A percentile compares a stretch with the other conserved stretches of the same genome.
phyloP scores from a whole-genome alignment of 2,329 filamentous ascomycete species.

The Aspergillus floridensis region DNA sequence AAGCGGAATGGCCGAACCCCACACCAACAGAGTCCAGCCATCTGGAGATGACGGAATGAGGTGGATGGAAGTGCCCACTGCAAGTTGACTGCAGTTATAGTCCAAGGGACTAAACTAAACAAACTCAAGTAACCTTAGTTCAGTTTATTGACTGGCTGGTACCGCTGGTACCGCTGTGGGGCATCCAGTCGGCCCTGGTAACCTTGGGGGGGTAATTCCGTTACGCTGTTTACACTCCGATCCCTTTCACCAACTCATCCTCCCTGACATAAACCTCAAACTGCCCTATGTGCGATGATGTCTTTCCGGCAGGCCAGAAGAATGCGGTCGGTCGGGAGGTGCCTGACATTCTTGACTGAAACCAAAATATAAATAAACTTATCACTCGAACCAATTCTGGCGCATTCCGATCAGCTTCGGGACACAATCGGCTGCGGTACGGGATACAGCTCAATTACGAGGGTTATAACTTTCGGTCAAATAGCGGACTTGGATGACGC shows the following conservation, averaged over 20 bases:
- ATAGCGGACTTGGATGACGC: background rate
- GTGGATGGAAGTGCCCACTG: background rate
- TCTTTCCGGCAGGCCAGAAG: background rate
- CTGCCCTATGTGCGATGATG: background rate
- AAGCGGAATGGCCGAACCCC: background rate
- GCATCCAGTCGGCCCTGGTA: no score
- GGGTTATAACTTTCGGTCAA: background rate
- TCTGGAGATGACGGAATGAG: background rate
- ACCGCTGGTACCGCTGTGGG: no score
- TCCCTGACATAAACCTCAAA: background rate
- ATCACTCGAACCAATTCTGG: background rate
- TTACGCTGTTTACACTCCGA: background rate
- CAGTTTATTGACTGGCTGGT: no score
- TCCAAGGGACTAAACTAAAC: background rate
- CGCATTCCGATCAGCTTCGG: background rate
- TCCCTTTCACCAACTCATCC: background rate
- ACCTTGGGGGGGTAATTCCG: background rate
- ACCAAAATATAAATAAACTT: background rate
- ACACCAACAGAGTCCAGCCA: background rate
- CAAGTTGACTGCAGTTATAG: no score
- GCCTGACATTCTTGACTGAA: conserved; percentile 3
- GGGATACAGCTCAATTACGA: no score
- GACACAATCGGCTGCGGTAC: background rate
- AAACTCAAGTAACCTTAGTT: no score
- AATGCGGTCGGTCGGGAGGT: background rate